Base-by-base conservation (phyloP, 257 asterid species). In the Przewalskia tangutica region DNA sequence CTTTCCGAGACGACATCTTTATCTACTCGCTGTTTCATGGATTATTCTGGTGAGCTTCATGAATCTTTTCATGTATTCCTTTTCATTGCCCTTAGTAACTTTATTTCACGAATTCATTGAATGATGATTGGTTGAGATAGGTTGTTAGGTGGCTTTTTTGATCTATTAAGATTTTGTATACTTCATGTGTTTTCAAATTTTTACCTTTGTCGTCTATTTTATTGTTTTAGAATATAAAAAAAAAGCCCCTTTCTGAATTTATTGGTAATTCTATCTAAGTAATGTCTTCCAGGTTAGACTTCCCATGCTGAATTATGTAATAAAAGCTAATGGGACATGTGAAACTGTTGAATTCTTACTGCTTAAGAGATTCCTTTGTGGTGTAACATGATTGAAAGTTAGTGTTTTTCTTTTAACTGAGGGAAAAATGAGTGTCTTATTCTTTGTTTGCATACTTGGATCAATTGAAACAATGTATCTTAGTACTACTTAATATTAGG, bases 21-120 rank as follows among this genome's bases (percentile, higher is more conserved):
- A 76, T 93, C 93, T 86, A 89, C 99, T 32, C 89, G 97, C 14
- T 96, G 98, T 86, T 94, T 94, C 84, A 79, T 92, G 13, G 92
- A 90, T 82, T 85, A 84, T 86, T 84, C 95, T 7, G 87, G 98
- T 92, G 67, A 87, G 63, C 51, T 70, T 82, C 42, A 73, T 73
- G 44, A 46, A 23, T 44, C 16, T 48, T 3, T 73, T 23, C 13
- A 23, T 20, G 44, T 23, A 27, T 14, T 73, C 14, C 42, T 34
- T 73, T 50, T 73, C 44, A 7, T 50, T 13, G 2, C 44, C 60
- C 79, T 7, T 23, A 7, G 44, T 48, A 73, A 50, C 9, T 50
- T 71, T 73, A 50, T 73, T 14, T 27, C 62, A 44, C 12, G 4
- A 50, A 17, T 48, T 48, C 42, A 27, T 73, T 73, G 48, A 73